These are phyloP conservation scores for Phytopythium kandeliae DNA, from an alignment of 352 stramenopile genomes.

Conservation along the genomic window DNA sequence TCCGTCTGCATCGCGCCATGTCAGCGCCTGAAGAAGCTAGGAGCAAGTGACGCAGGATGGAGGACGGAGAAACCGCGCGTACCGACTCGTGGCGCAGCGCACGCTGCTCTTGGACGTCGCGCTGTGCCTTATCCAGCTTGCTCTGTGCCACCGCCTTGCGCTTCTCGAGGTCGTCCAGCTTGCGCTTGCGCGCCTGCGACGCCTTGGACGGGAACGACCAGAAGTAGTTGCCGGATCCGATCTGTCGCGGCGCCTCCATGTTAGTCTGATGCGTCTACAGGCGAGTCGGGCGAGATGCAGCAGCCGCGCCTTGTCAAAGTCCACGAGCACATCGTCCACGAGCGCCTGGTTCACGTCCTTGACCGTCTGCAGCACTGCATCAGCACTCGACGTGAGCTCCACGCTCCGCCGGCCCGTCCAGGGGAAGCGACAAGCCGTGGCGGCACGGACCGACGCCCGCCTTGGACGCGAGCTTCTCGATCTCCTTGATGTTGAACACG, in stretches of 20 bases:
- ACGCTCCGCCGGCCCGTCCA: no score
- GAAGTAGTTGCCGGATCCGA: constrained; percentile 86
- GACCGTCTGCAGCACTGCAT: constrained; percentile 81
- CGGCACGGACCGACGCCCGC: constrained; percentile 71
- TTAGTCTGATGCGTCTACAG: background rate
- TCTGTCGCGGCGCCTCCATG: constrained; percentile 19
- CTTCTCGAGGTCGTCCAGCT: constrained; percentile 60
- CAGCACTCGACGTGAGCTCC: no score
- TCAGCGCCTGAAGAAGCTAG: background rate
- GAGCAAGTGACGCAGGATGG: background rate
- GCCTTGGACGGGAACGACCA: constrained; percentile 85
- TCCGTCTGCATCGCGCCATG: constrained; percentile 33
- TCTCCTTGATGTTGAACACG: constrained; percentile 83
- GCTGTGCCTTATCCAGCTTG: constrained; percentile 45
- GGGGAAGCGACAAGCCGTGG: no score
- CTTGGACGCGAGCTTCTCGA: constrained; percentile 84
- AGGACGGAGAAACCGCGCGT: no score
- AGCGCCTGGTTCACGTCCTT: constrained; percentile 87
- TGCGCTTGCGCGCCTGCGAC: constrained; percentile 74
- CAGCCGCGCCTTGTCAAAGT: constrained; percentile 64
- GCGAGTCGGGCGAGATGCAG: background rate
- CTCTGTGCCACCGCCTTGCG: constrained; percentile 25
- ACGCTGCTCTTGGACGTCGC: constrained; percentile 45
- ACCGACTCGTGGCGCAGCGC: constrained; percentile 54
- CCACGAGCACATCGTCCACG: constrained; percentile 74